These are phyloP conservation scores for Termitomyces sp. DNA, from an alignment of 768 basidiomycete species.

Conservation along the genomic window DNA sequence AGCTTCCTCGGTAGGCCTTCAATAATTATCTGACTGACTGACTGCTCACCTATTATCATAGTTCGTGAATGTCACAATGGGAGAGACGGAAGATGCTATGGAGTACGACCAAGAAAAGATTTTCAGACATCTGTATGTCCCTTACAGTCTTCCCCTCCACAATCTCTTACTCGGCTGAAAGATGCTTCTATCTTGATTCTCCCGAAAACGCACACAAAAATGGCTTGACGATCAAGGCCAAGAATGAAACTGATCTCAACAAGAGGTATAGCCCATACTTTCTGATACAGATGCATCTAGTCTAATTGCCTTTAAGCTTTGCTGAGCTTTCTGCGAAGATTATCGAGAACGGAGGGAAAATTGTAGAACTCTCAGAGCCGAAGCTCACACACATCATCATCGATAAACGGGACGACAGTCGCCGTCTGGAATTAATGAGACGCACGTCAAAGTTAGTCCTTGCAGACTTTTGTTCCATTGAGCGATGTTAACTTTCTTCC, in stretches of 20 bases:
- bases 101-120: slow-evolving; percentile 79
- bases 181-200: slow-evolving; percentile 89
- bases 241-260: slow-evolving; percentile 50
- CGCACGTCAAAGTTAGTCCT: slow-evolving; percentile 65
- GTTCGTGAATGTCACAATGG: slow-evolving; percentile 56
- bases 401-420: slow-evolving; percentile 77
- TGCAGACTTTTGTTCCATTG: background rate
- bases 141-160: background rate
- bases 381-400: slow-evolving; percentile 86
- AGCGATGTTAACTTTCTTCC: slow-evolving; percentile 13
- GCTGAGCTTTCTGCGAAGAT: slow-evolving; percentile 50
- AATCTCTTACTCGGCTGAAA: slow-evolving; percentile 26
- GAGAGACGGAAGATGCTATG: slow-evolving; percentile 63
- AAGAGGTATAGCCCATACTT: slow-evolving; percentile 41
- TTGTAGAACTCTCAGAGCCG: slow-evolving; percentile 68
- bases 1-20: slow-evolving; percentile 13
- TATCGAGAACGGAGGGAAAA: slow-evolving; percentile 65
- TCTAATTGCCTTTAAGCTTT: slow-evolving; percentile 45
- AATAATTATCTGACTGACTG: background rate
- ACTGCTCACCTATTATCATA: background rate
- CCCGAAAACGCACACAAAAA: slow-evolving; percentile 68
- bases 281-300: background rate
- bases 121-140: slow-evolving; percentile 77
- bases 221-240: slow-evolving; percentile 56
- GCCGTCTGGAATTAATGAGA: slow-evolving; percentile 68